Evolutionary conservation across 805 yeast species (phyloP).

Genomic region (Yamadazyma nakazawae): DNA sequence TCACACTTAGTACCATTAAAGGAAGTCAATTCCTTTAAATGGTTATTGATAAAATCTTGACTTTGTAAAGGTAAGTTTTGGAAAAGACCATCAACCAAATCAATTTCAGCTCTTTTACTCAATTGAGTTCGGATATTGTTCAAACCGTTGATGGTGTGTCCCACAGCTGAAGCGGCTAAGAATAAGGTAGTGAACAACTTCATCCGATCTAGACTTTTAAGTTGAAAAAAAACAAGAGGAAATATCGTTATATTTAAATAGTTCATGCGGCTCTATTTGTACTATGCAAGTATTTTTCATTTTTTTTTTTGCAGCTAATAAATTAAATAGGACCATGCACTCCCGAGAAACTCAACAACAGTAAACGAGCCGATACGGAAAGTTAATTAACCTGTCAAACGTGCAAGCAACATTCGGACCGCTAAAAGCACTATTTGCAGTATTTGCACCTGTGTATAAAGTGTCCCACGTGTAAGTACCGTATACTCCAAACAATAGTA

Average conservation of each 20-base stretch:
- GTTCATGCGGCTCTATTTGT: not conserved
- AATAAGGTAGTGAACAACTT: slow-evolving; percentile 2
- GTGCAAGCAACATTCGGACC: not conserved
- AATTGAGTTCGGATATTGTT: slow-evolving; percentile 12
- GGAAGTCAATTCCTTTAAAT: slow-evolving; percentile 25
- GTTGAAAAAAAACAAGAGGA: not conserved
- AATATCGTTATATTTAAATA: too few relatives aligned
- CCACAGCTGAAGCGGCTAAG: slow-evolving; percentile 4
- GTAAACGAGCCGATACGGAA: not conserved
- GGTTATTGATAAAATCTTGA: slow-evolving; percentile 26
- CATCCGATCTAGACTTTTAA: not conserved
- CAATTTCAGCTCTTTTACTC: slow-evolving; percentile 14
- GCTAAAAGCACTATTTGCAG: not conserved
- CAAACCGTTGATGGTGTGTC: slow-evolving; percentile 14
- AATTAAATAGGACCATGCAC: not conserved
- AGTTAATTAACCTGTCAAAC: not conserved
- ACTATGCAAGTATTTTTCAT: not conserved
- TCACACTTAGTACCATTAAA: slow-evolving; percentile 34
- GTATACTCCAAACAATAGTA: not conserved
- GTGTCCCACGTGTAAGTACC: not conserved
- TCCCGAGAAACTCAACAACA: not conserved
- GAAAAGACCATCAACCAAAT: slow-evolving; percentile 26
- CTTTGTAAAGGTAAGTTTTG: slow-evolving; percentile 22
- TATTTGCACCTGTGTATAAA: not conserved
- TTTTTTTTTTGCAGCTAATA: not conserved